phyloP scores from a whole-genome alignment of 2,329 filamentous ascomycete genomes.

The Fusarium udum region DNA sequence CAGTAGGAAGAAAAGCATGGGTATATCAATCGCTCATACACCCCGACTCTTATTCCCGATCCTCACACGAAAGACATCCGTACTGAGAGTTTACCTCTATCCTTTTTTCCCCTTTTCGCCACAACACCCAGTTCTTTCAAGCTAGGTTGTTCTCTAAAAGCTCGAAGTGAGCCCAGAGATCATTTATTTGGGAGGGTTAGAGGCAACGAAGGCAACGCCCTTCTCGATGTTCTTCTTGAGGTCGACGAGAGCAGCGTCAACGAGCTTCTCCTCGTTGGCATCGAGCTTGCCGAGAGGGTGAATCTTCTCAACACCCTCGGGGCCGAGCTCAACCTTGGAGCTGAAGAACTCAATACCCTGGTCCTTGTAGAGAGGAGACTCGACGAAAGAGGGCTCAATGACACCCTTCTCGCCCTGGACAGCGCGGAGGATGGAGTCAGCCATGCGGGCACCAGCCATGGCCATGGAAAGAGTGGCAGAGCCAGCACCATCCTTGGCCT shows the following conservation, averaged over 20 bases:
- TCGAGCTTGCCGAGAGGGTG: slow-evolving; percentile 86
- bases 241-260: slow-evolving; percentile 85
- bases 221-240: slow-evolving; percentile 96
- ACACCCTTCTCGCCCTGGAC: slow-evolving; percentile 93
- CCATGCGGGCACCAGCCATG: slow-evolving; percentile 86
- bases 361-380: slow-evolving; percentile 98
- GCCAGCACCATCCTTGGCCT: slow-evolving; percentile 98
- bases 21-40: slow-evolving; percentile 39
- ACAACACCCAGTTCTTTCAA: background rate
- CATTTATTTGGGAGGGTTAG: slow-evolving; percentile 68
- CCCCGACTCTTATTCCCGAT: slow-evolving; percentile 23
- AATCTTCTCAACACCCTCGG: slow-evolving; percentile 95
- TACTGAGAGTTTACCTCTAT: slow-evolving; percentile 22
- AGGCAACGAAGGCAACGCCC: slow-evolving; percentile 72
- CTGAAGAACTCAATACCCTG: slow-evolving; percentile 98
- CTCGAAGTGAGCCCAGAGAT: slow-evolving; percentile 7
- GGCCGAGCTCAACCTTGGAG: slow-evolving; percentile 93
- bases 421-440: slow-evolving; percentile 93
- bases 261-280: slow-evolving; percentile 85
- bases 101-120: slow-evolving; percentile 33
- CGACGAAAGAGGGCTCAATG: slow-evolving; percentile 94
- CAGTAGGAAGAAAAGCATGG: slow-evolving; percentile 37
- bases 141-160: slow-evolving; percentile 1
- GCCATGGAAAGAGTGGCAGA: slow-evolving; percentile 99
- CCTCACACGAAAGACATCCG: slow-evolving; percentile 22